Evolutionary conservation across 108 stramenopile species (phyloP).

Genomic region (Cyclotella atomus): DNA sequence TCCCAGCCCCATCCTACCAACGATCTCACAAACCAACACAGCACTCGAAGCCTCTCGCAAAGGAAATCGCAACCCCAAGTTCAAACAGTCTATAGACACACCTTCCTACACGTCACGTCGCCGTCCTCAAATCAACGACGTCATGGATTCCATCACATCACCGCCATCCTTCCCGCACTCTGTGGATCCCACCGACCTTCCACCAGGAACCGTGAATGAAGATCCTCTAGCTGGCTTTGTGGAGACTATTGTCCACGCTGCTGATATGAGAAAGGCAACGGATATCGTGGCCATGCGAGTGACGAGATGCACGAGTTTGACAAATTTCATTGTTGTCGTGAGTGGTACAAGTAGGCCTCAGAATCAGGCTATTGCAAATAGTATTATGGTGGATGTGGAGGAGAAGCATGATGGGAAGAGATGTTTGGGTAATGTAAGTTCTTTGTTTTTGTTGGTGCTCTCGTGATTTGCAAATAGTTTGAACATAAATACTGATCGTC

Average conservation of each 20-base stretch:
- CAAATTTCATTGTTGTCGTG: conserved; percentile 79
- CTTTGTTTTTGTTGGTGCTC: background rate
- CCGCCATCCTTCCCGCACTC: conserved; percentile 32
- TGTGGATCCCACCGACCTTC: conserved; percentile 41
- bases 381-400: conserved; percentile 77
- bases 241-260: conserved; percentile 65
- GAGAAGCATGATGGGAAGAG: conserved; percentile 55
- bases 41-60: conserved; percentile 23
- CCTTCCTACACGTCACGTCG: conserved; percentile 24
- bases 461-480: background rate
- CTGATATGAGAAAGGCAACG: conserved; percentile 88
- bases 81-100: conserved; percentile 6
- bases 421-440: conserved; percentile 46
- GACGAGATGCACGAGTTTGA: conserved; percentile 67
- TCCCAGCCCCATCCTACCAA: background rate
- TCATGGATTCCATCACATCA: conserved; percentile 26
- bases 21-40: background rate
- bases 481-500: too few species aligned
- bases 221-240: conserved; percentile 46
- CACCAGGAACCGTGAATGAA: conserved; percentile 23
- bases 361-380: conserved; percentile 92
- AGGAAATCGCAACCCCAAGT: conserved; percentile 29
- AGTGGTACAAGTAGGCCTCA: conserved; percentile 90
- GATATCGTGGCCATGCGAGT: conserved; percentile 88
- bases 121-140: conserved; percentile 46